Conservation (phyloP, 106 monocot species). For the Apostasia ramifera region DNA sequence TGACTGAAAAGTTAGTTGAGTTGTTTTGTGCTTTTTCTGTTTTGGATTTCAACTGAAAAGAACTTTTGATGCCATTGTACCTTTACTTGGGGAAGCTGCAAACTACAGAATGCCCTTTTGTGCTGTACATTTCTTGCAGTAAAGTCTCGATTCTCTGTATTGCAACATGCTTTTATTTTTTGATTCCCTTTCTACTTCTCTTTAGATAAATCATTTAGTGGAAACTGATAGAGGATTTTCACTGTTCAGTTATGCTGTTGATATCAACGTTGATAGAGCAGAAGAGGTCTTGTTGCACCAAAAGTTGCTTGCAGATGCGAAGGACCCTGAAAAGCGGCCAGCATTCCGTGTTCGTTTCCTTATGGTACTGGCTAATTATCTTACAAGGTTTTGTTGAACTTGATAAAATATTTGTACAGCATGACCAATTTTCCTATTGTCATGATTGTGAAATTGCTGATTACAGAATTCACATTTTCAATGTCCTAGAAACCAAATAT, state of each 20-base stretch:
- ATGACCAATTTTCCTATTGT: not conserved
- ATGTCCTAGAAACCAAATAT: too few species aligned
- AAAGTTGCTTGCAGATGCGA: constrained; percentile 58
- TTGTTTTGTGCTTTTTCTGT: too few species aligned
- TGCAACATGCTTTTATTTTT: not conserved
- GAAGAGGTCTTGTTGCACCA: constrained; percentile 79
- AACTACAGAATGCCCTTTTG: not conserved
- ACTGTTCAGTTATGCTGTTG: constrained; percentile 45
- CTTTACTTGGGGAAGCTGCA: too few species aligned
- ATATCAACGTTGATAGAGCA: constrained; percentile 63
- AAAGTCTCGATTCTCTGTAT: too few species aligned
- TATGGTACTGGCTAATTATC: constrained; percentile 31
- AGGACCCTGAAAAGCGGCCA: constrained; percentile 61
- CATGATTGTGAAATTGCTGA: too few species aligned
- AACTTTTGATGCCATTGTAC: too few species aligned
- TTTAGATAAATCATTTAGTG: not conserved
- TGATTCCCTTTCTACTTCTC: not conserved
- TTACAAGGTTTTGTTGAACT: not conserved
- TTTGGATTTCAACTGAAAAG: too few species aligned
- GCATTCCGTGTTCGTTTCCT: constrained; percentile 69
- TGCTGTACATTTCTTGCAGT: not conserved
- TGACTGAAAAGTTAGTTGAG: too few species aligned
- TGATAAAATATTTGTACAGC: not conserved
- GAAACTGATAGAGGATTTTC: not conserved
- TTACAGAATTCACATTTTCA: too few species aligned